phyloP scores from a whole-genome alignment of 306 rosid genomes.

The Prunus armeniaca region DNA sequence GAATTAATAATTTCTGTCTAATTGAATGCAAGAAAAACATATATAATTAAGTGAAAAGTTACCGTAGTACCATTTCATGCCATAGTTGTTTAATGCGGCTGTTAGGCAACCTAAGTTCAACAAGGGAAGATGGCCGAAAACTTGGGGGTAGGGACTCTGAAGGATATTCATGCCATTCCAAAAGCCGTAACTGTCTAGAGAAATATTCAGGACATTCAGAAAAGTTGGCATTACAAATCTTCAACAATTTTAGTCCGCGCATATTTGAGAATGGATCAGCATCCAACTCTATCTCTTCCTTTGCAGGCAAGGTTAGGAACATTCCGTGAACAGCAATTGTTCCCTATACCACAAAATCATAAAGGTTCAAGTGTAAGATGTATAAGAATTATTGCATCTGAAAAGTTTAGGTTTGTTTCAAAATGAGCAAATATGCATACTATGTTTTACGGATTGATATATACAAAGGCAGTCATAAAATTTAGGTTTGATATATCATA shows the following conservation, averaged over 20 bases:
- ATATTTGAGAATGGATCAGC: constrained; percentile 7
- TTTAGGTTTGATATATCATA: too few relatives aligned
- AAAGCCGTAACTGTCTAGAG: not conserved
- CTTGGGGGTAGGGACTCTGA: not conserved
- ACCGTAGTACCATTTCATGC: not conserved
- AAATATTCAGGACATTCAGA: not conserved
- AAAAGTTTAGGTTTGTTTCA: too few relatives aligned
- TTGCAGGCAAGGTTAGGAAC: not conserved
- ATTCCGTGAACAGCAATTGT: constrained; percentile 17
- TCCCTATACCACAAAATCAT: constrained; percentile 5
- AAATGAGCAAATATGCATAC: too few relatives aligned
- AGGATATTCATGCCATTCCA: constrained; percentile 16
- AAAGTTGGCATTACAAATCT: not conserved
- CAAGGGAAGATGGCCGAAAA: not conserved
- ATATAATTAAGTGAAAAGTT: not conserved
- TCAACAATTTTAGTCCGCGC: constrained; percentile 11
- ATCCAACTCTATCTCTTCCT: not conserved
- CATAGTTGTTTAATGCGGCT: constrained; percentile 7
- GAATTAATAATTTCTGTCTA: too few relatives aligned
- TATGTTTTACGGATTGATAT: too few relatives aligned
- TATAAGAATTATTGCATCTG: too few relatives aligned
- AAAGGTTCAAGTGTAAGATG: not conserved
- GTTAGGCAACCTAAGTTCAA: constrained; percentile 8
- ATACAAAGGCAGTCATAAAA: too few relatives aligned
- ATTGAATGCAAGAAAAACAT: too few relatives aligned